These are phyloP conservation scores for Neurospora sp. DNA, from an alignment of 2,329 filamentous ascomycete species.

Conservation along the genomic window DNA sequence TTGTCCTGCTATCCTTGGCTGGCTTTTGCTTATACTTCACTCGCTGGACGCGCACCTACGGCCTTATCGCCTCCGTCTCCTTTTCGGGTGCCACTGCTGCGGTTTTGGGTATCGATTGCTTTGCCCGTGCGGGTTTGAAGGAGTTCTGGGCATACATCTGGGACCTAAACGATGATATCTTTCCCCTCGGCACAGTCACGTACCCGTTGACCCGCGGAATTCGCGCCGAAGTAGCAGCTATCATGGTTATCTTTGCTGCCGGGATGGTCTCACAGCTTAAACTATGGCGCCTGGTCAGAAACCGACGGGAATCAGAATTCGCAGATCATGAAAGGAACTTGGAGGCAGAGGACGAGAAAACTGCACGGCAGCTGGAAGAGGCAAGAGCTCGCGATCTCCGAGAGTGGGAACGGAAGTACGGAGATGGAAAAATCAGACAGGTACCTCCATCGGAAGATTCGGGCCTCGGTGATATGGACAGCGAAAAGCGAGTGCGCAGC, in stretches of 20 bases:
- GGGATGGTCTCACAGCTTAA: slow-evolving; percentile 79
- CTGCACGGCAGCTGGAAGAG: slow-evolving; percentile 57
- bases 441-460: slow-evolving; percentile 34
- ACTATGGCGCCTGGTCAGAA: slow-evolving; percentile 72
- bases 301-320: slow-evolving; percentile 41
- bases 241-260: slow-evolving; percentile 62
- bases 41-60: slow-evolving; percentile 67
- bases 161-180: slow-evolving; percentile 69
- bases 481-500: slow-evolving; percentile 30
- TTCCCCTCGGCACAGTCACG: slow-evolving; percentile 64
- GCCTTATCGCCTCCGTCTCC: slow-evolving; percentile 64
- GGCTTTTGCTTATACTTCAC: slow-evolving; percentile 70
- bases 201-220: slow-evolving; percentile 86
- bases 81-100: slow-evolving; percentile 73
- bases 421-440: slow-evolving; percentile 40
- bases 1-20: slow-evolving; percentile 58
- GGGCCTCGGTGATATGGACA: slow-evolving; percentile 38
- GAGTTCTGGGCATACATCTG: slow-evolving; percentile 96
- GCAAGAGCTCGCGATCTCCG: slow-evolving; percentile 50
- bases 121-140: slow-evolving; percentile 79
- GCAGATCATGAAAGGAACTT: slow-evolving; percentile 43
- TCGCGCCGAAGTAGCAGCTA: slow-evolving; percentile 70
- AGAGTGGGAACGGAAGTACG: slow-evolving; percentile 73
- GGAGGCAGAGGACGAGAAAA: slow-evolving; percentile 57
- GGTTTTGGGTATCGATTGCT: slow-evolving; percentile 83